Evolutionary conservation across 2,329 filamentous ascomycete species (phyloP).

Genomic region (Arthrinium puccinioides): DNA sequence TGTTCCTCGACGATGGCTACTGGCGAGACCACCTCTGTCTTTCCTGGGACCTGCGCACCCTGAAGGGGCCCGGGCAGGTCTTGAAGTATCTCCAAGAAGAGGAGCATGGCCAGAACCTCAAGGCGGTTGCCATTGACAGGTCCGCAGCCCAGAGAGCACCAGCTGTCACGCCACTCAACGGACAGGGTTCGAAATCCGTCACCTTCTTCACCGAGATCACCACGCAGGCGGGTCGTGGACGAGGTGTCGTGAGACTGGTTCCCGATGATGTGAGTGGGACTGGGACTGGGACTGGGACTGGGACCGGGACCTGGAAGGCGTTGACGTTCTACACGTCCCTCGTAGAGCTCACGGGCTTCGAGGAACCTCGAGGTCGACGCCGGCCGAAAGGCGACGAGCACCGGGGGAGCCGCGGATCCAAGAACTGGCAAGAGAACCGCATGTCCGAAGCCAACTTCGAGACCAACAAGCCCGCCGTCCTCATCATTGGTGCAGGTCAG

Average conservation of each 20-base stretch:
- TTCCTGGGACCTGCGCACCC: conserved; percentile 47
- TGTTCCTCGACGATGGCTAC: conserved; percentile 40
- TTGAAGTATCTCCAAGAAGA: conserved; percentile 30
- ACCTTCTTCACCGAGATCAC: conserved; percentile 48
- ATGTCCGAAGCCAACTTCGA: conserved; percentile 37
- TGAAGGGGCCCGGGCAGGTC: conserved; percentile 35
- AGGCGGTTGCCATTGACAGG: conserved; percentile 36
- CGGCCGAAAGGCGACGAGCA: conserved; percentile 51
- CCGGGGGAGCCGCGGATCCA: conserved; percentile 39
- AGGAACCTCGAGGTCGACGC: conserved; percentile 38
- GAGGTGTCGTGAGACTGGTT: conserved; percentile 47
- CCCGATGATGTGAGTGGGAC: too few relatives aligned
- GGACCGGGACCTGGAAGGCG: conserved; percentile 48
- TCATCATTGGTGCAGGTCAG: conserved; percentile 55
- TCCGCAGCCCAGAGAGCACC: conserved; percentile 37
- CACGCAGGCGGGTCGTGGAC: conserved; percentile 45
- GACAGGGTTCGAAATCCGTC: conserved; percentile 41
- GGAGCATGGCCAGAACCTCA: conserved; percentile 31
- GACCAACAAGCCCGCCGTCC: conserved; percentile 46
- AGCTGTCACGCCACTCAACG: conserved; percentile 38
- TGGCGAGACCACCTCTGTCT: conserved; percentile 54
- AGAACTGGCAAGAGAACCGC: conserved; percentile 55
- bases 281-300: too few relatives aligned
- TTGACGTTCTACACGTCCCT: conserved; percentile 58
- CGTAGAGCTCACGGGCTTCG: conserved; percentile 42